phyloP scores from a whole-genome alignment of 495 filamentous ascomycete species.

The Penicillium arizonense region DNA sequence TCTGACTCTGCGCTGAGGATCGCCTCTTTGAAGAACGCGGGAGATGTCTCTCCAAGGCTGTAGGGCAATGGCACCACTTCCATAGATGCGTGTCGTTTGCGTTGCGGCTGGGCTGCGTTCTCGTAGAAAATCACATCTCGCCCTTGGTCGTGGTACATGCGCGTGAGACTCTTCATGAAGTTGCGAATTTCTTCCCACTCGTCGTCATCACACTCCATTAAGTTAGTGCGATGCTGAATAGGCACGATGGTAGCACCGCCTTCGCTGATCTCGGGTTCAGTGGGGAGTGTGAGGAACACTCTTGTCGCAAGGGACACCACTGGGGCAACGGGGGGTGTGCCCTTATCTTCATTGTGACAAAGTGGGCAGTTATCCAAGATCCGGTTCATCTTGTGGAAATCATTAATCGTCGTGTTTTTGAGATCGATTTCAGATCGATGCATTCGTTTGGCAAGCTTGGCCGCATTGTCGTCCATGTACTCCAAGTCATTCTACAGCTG shows the following conservation, averaged over 20 bases:
- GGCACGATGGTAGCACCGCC: slow-evolving; percentile 87
- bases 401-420: slow-evolving; percentile 81
- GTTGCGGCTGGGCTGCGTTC: slow-evolving; percentile 79
- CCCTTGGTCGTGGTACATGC: slow-evolving; percentile 89
- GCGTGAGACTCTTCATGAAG: slow-evolving; percentile 95
- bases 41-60: slow-evolving; percentile 82
- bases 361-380: slow-evolving; percentile 87
- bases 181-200: slow-evolving; percentile 99
- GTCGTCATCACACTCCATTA: slow-evolving; percentile 96
- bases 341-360: slow-evolving; percentile 88
- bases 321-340: slow-evolving; percentile 81
- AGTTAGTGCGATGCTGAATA: slow-evolving; percentile 82
- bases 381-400: slow-evolving; percentile 86
- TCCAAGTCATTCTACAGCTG: slow-evolving; percentile 73
- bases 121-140: slow-evolving; percentile 96
- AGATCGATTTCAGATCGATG: slow-evolving; percentile 86
- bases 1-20: slow-evolving; percentile 85
- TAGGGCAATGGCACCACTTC: slow-evolving; percentile 84
- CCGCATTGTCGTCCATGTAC: slow-evolving; percentile 96
- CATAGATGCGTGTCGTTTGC: slow-evolving; percentile 82
- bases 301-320: slow-evolving; percentile 87
- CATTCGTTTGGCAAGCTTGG: slow-evolving; percentile 84
- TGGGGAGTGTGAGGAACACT: slow-evolving; percentile 84
- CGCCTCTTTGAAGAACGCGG: slow-evolving; percentile 94
- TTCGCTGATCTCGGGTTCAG: slow-evolving; percentile 81